Evolutionary conservation across 768 basidiomycete species (phyloP), one percentile per base, ranked within the genome.

Genomic region (Macrolepiota fuliginosa): DNA sequence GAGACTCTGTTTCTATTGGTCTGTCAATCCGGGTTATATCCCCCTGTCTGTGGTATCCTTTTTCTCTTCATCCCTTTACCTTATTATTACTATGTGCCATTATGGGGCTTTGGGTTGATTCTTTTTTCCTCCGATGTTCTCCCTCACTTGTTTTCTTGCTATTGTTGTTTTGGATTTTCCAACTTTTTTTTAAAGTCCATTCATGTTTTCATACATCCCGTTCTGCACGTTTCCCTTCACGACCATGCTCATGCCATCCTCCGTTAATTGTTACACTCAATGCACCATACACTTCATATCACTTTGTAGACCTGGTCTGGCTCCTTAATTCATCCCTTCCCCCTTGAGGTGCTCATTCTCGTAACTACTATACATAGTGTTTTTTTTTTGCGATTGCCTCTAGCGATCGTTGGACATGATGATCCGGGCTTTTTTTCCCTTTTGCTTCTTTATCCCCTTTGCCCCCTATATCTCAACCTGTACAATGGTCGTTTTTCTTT

Each of bases 61-160:
- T 53, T 58, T 61, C 37, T 22, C 47, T 24, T 11, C 55, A 51
- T 3, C 25, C n/a, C 36, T 52, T 54, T 61, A 63, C 47, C 58
- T 29, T 58, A 61, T 61, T 54, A 45, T 61, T 61, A 59, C 58
- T 61, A 49, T 61, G 54, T 61, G 52, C 46, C 46, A 61, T 54
- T 54, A 35, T 61, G 54, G 60, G 60, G 53, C 35, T 61, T 39
- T 61, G 59, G 40, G 60, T 49, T 49, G 37, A 53, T 42, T 62
- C 62, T 57, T 19, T 49, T 49, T 25, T 13, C 24, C 22, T 49
- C 2, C 12, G 13, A 24, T 22, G 2, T 27, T 64, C 63, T 32
- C 58, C 51, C 49, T 46, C 39, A 32, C 24, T 13, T 40, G 22
- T 3, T 46, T 59, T 60, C n/a, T 47, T 47, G 10, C 36, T 57